These are phyloP conservation scores for Rhodotorula sp. DNA, from an alignment of 1,284 basidiomycete species.

Conservation along the genomic window DNA sequence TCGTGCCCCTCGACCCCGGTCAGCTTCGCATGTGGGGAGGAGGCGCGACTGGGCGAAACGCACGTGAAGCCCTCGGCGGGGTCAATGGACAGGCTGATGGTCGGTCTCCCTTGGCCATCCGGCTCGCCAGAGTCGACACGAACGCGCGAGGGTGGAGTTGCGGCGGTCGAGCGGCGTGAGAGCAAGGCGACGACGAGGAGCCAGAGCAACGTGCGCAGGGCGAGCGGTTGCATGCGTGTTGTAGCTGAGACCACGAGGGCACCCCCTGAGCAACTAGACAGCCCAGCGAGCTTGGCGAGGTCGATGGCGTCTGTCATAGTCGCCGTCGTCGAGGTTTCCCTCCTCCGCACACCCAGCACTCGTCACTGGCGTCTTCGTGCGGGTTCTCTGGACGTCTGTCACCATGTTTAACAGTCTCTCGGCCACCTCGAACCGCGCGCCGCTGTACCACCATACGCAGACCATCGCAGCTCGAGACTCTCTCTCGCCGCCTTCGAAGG, in stretches of 20 bases:
- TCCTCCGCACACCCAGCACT: too few species aligned
- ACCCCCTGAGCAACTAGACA: too few species aligned
- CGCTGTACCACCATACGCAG: too few species aligned
- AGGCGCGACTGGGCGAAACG: not conserved
- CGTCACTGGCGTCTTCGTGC: too few species aligned
- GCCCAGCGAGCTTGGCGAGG: too few species aligned
- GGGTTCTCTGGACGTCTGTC: too few species aligned
- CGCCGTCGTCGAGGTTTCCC: too few species aligned
- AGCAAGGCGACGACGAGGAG: not conserved
- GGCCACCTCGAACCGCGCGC: too few species aligned
- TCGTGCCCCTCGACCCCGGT: not conserved
- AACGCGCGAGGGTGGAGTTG: not conserved
- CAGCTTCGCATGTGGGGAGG: slow-evolving; percentile 7
- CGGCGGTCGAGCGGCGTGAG: not conserved
- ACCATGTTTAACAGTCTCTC: too few species aligned
- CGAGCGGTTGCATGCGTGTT: not conserved
- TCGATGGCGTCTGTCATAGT: too few species aligned
- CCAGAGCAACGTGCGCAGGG: not conserved
- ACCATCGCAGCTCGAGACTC: too few species aligned
- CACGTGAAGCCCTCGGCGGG: slow-evolving; percentile 33
- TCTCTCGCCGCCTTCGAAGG: too few species aligned
- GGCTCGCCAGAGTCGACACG: not conserved
- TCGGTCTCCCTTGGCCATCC: slow-evolving; percentile 9
- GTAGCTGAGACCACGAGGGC: not conserved
- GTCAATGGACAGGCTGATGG: slow-evolving; percentile 12